Percentiles rank a stretch among this genome's conserved stretches.
Evolutionary conservation across 768 basidiomycete genomes (phyloP).

Genomic region (Xerocomellus dryophilus): DNA sequence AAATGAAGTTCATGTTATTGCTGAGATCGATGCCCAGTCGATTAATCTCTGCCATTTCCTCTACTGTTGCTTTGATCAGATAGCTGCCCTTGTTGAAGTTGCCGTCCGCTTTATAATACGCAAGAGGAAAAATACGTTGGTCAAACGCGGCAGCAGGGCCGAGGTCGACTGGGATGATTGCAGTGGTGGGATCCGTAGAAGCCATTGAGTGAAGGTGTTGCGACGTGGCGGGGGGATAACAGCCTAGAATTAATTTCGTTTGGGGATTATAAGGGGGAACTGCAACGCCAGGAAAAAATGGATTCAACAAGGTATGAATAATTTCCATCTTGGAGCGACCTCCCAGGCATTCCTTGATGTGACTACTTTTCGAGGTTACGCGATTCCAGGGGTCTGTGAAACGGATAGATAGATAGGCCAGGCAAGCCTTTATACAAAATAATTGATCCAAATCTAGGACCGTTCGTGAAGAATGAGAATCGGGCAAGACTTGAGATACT

Average conservation of each 20-base stretch:
- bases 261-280: background rate
- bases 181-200: background rate
- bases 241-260: background rate
- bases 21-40: background rate
- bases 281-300: background rate
- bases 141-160: background rate
- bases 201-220: background rate
- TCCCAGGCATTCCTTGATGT: background rate
- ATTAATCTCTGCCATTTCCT: background rate
- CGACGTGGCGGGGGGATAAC: background rate
- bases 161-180: background rate
- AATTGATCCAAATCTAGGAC: too few relatives aligned
- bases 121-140: background rate
- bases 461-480: background rate
- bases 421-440: background rate
- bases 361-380: background rate
- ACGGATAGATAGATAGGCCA: background rate
- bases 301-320: background rate
- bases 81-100: background rate
- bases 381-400: background rate
- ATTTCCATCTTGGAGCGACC: background rate
- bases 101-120: background rate
- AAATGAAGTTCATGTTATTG: background rate
- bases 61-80: conserved; percentile 3
- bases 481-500: background rate